A percentile compares a stretch with the other conserved stretches of the same genome.
phyloP scores from a whole-genome alignment of 2,329 filamentous ascomycete species.

The Annulohypoxylon truncatum region DNA sequence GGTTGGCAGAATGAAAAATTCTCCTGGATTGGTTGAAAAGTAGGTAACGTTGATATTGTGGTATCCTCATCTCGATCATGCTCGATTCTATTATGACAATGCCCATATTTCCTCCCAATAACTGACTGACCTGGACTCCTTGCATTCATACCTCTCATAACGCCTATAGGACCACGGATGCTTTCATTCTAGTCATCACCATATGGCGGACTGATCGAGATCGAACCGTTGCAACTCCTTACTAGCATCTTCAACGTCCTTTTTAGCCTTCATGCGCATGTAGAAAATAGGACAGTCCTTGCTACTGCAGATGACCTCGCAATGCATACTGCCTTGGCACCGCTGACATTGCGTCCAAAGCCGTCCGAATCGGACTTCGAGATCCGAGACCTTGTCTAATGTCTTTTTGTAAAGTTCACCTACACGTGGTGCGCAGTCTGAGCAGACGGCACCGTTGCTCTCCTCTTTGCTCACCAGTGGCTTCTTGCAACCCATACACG shows the following conservation, averaged over 20 bases:
- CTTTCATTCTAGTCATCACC: constrained; percentile 52
- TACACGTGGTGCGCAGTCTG: constrained; percentile 83
- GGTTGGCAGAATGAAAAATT: constrained; percentile 5
- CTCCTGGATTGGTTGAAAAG: constrained; percentile 9
- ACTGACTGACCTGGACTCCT: constrained; percentile 31
- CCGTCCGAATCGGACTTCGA: constrained; percentile 91
- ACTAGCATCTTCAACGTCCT: constrained; percentile 94
- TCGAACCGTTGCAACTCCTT: constrained; percentile 93
- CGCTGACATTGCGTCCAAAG: constrained; percentile 99
- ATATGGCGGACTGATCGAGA: constrained; percentile 77
- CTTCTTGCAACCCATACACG: constrained; percentile 99
- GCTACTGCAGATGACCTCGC: constrained; percentile 96
- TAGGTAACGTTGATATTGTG: constrained; percentile 25
- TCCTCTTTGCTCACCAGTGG: constrained; percentile 85
- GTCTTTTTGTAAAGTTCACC: constrained; percentile 96
- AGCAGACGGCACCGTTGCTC: constrained; percentile 85
- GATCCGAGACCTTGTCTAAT: constrained; percentile 85
- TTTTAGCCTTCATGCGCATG: constrained; percentile 99
- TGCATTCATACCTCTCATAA: constrained; percentile 34
- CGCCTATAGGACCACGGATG: constrained; percentile 23
- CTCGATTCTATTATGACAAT: constrained; percentile 18
- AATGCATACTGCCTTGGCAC: constrained; percentile 97
- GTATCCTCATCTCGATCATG: constrained; percentile 26
- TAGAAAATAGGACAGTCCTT: constrained; percentile 99
- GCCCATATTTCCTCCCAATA: background rate